These are phyloP conservation scores for Rhodotorula sp. DNA, from an alignment of 1,284 basidiomycete species.

Conservation along the genomic window DNA sequence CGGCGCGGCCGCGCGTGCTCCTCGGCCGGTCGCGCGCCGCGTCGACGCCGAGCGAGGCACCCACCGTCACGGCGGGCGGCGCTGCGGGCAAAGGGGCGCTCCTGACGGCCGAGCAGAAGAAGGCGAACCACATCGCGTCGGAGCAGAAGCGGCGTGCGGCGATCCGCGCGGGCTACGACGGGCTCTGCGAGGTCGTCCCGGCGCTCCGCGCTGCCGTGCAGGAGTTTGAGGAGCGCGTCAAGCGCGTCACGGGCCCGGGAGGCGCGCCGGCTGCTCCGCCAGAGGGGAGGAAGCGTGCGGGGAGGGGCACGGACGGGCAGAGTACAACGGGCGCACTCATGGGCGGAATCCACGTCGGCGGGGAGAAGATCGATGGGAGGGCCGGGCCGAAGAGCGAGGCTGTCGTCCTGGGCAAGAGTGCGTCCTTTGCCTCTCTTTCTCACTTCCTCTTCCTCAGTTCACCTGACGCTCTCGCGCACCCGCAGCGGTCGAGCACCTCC, in stretches of 20 bases:
- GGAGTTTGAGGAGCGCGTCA: slow-evolving; percentile 44
- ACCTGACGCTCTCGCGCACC: slow-evolving; percentile 2
- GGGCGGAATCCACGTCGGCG: slow-evolving; percentile 52
- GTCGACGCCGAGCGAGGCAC: neutral
- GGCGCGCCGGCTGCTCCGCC: slow-evolving; percentile 47
- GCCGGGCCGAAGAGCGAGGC: slow-evolving; percentile 83
- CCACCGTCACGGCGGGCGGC: neutral
- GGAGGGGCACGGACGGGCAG: slow-evolving; percentile 7
- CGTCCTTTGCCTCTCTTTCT: slow-evolving; percentile 45
- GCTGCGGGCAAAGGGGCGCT: slow-evolving; percentile 49
- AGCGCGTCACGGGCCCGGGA: slow-evolving; percentile 49
- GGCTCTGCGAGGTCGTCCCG: slow-evolving; percentile 77
- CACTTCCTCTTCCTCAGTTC: slow-evolving; percentile 21
- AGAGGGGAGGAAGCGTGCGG: neutral
- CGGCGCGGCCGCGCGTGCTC: neutral
- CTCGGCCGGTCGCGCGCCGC: neutral
- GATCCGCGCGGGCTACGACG: slow-evolving; percentile 83
- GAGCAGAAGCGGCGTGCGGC: slow-evolving; percentile 87
- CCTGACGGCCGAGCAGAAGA: slow-evolving; percentile 79
- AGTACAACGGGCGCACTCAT: slow-evolving; percentile 39
- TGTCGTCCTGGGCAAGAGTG: slow-evolving; percentile 78
- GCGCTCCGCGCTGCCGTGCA: slow-evolving; percentile 70
- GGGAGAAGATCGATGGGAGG: slow-evolving; percentile 70
- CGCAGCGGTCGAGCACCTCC: slow-evolving; percentile 79
- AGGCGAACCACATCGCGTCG: slow-evolving; percentile 89